A percentile compares a stretch with the other conserved stretches of the same genome.
Conservation (phyloP, 2,329 filamentous ascomycete species). For the Aspergillus vadensis region DNA sequence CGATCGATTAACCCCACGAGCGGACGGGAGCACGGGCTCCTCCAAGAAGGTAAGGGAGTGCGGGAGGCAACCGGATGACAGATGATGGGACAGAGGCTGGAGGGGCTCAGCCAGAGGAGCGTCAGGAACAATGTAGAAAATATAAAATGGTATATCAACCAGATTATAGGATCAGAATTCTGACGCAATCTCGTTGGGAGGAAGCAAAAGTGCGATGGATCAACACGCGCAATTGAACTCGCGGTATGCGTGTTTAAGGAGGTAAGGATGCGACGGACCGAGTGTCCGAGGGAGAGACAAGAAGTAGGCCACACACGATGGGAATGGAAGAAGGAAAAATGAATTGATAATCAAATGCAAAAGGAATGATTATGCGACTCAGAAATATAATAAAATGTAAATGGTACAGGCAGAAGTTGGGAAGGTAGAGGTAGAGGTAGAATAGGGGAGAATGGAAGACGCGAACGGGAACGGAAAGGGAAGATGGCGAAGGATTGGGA, state of each 20-base stretch:
- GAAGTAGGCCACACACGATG: conserved; percentile 15
- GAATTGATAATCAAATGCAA: conserved; percentile 9
- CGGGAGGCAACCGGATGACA: conserved; percentile 19
- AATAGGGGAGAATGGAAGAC: conserved; percentile 19
- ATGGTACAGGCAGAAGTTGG: conserved; percentile 16
- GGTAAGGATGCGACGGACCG: conserved; percentile 25
- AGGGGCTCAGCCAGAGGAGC: neutral
- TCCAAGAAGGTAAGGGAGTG: conserved; percentile 18
- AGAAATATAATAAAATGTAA: conserved; percentile 11
- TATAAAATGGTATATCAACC: neutral
- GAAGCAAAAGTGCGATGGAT: conserved; percentile 12
- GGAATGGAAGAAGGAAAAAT: neutral
- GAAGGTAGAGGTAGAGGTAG: conserved; percentile 15
- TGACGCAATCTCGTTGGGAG: neutral
- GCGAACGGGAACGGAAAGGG: conserved; percentile 23
- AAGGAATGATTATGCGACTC: conserved; percentile 16
- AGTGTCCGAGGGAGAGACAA: conserved; percentile 21
- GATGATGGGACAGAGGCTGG: conserved; percentile 10
- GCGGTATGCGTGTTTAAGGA: conserved; percentile 11
- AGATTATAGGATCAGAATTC: neutral
- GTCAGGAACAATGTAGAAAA: conserved; percentile 5
- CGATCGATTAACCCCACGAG: conserved; percentile 18
- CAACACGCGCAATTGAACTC: conserved; percentile 9
- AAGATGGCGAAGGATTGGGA: conserved; percentile 21
- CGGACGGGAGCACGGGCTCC: conserved; percentile 18